Evolutionary conservation across 345 rosid species (phyloP), one percentile per base, ranked within the genome.

Genomic region (Gynandropsis gynandra): DNA sequence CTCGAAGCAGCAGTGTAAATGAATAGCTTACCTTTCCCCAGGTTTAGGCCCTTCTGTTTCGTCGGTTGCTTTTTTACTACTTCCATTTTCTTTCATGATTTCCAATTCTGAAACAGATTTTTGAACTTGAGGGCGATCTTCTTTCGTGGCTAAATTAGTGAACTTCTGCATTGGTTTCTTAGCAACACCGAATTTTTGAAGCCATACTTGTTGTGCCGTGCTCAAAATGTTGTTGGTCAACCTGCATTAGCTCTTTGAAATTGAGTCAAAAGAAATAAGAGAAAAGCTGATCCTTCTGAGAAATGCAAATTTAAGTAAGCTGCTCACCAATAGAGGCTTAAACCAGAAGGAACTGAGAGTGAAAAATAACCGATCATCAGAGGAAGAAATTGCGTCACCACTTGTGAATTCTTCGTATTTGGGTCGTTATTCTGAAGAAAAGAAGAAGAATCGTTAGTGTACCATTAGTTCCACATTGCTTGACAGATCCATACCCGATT

Each of bases 261-360:
- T 34, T 46, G 5, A 31, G 62, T 2, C 29, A 59, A 56, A 59
- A 55, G 14, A 32, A 9, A 35, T 27, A 33, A 44, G 39, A 16
- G 12, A 46, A 33, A 52, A 48, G 9, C 10, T 27, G 27, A 45
- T 33, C 8, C 40, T 24, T 20, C 19, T 24, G 29, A 24, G 29
- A 24, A 24, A 34, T 19, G 11, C 55, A 33, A 52, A 24, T 2
- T 24, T 5, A 38, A 10, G 58, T 61, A 42, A 14, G 42, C 14
- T 61, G 44, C 95, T 79, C 72, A 87, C 98, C 98, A 90, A 62
- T 90, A 90, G 48, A 90, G 92, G 71, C 98, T 90, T 69, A 90
- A 74, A 74, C 98, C 98, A 36, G 98, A 90, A 62, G 98, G 98
- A 73, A 87, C 98, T 14, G 95, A 90, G 36, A 90, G 81, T 52